Evolutionary conservation across 345 rosid genomes (phyloP), one percentile per base, ranked within the genome.

Genomic region (Carallia pectinifolia): DNA sequence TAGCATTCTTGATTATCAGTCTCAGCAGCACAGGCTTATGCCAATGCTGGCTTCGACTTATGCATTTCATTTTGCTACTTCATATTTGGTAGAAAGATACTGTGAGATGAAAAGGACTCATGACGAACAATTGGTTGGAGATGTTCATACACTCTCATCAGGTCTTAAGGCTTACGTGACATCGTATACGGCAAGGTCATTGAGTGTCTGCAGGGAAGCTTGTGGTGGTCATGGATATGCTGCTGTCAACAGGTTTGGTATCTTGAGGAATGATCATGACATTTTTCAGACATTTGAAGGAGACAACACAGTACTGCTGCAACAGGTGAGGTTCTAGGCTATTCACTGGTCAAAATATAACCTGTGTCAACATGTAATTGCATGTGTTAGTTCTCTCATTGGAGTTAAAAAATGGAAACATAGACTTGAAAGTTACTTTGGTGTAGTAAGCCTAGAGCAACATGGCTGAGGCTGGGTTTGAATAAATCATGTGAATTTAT

Each of bases 191-290:
- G 93, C 96, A 64, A 90, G 85, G 77, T 82, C 99, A 15, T 80
- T 92, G 79, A 89, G 92, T 50, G 78, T 87, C 64, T 96, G 99
- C 75, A 85, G 99, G 80, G 99, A 96, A 81, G 85, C 99, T 16
- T 92, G 99, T 72, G 99, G 99, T 72, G 98, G 99, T 53, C 99
- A 96, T 79, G 99, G 99, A n/a, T 96, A 96, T 72, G 99, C 99
- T 79, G 99, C 99, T 69, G 97, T 96, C 55, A 96, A 96, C 81
- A 84, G 98, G 44, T 96, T 96, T 81, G 99, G 99, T 53, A 82
- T 76, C 86, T 82, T 96, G 90, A 92, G 99, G 71, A 96, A 96
- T 65, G 99, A 96, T 79, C 99, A 93, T 40, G 98, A 93, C 75
- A 90, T 90, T 80, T 93, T 93, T 72, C 98, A 93, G 83, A 93